phyloP scores from a whole-genome alignment of 805 yeast genomes.

The Sugiyamaella smithiae region DNA sequence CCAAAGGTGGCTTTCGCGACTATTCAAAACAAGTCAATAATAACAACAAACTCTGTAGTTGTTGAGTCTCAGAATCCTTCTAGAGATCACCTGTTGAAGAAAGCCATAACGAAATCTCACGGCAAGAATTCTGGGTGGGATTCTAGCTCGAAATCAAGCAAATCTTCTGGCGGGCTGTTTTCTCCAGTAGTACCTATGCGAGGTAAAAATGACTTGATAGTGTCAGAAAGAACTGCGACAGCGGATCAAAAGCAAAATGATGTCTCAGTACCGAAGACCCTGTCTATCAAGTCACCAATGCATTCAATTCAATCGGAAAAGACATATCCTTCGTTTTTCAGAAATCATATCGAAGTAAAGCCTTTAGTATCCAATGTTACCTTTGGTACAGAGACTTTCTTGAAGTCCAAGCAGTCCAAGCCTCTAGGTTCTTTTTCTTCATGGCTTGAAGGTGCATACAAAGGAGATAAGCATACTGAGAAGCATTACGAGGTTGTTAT shows the following conservation, averaged over 20 bases:
- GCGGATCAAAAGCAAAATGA: not conserved
- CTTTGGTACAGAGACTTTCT: constrained; percentile 10
- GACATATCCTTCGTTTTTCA: not conserved
- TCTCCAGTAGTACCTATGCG: not conserved
- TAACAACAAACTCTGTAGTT: not conserved
- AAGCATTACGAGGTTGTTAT: not conserved
- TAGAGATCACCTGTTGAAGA: not conserved
- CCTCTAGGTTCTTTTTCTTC: not conserved
- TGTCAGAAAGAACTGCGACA: not conserved
- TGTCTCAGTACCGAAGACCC: not conserved
- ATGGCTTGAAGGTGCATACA: not conserved
- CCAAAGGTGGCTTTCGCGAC: not conserved
- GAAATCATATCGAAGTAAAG: not conserved
- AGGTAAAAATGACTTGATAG: not conserved
- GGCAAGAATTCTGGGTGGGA: no score
- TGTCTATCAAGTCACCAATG: constrained; percentile 2
- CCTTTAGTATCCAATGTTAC: constrained; percentile 12
- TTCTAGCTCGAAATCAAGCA: not conserved
- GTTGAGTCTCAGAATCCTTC: not conserved
- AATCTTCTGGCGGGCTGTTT: constrained; percentile 12
- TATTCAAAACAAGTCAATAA: not conserved
- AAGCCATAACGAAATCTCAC: not conserved
- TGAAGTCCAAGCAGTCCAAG: constrained; percentile 1
- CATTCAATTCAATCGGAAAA: not conserved
- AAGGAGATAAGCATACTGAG: not conserved